phyloP scores from a whole-genome alignment of 2,329 filamentous ascomycete genomes.

The Ophiostoma pallidulum region DNA sequence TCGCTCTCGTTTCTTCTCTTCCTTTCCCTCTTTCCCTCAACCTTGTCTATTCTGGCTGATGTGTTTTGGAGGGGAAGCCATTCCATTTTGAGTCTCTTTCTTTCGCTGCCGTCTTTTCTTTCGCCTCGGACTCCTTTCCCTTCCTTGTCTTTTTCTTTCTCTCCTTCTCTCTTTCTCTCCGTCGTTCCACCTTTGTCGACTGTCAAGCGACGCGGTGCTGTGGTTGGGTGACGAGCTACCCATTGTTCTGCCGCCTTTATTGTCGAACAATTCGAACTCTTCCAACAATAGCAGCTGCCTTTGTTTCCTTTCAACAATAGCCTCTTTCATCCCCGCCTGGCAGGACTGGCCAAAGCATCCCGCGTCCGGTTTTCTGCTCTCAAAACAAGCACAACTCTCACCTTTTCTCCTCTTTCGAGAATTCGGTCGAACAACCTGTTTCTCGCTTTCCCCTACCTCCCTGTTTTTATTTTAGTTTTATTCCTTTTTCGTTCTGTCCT shows the following conservation, averaged over 20 bases:
- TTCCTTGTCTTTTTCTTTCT: neutral
- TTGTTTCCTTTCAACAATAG: conserved; percentile 5
- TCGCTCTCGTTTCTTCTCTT: neutral
- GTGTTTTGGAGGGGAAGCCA: neutral
- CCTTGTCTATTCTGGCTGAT: conserved; percentile 8
- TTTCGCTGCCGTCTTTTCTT: neutral
- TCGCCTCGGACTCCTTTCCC: neutral
- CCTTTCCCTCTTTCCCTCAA: conserved; percentile 1
- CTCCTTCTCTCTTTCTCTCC: conserved; percentile 11
- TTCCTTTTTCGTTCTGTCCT: neutral
- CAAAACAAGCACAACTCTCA: neutral
- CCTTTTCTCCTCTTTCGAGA: neutral
- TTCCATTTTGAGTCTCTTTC: neutral
- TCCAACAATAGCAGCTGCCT: too few species aligned
- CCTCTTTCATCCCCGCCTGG: neutral
- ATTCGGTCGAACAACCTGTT: too few species aligned
- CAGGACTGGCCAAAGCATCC: neutral
- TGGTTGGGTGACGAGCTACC: neutral
- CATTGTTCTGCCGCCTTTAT: conserved; percentile 8
- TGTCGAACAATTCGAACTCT: conserved; percentile 6
- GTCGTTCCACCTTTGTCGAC: conserved; percentile 7
- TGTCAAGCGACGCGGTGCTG: conserved; percentile 5
- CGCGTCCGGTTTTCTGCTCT: neutral
- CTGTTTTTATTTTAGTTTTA: neutral
- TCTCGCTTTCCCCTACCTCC: too few species aligned